Conservation (phyloP, 768 basidiomycete genomes). For the Brasilioporus rufonigricans region DNA sequence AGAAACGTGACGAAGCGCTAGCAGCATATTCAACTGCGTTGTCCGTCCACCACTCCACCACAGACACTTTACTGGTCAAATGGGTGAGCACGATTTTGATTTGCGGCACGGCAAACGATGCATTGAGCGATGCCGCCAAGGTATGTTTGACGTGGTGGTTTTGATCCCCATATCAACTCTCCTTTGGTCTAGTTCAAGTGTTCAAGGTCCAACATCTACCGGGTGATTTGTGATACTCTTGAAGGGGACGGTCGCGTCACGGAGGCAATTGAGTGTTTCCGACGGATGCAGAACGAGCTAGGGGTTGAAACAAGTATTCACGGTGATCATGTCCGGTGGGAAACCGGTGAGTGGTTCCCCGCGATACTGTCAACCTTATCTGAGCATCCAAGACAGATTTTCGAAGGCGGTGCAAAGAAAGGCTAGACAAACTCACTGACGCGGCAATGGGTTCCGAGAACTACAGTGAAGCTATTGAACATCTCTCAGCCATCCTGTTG, state of each 20-base stretch:
- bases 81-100: no score
- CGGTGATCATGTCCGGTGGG: neutral
- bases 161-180: neutral
- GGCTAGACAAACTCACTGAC: neutral
- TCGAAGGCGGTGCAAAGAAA: neutral
- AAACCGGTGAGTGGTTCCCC: neutral
- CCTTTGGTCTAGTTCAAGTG: neutral
- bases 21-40: neutral
- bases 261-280: conserved; percentile 5
- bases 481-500: neutral
- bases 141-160: neutral
- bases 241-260: neutral
- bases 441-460: neutral
- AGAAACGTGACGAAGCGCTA: neutral
- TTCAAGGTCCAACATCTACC: neutral
- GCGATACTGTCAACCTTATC: neutral
- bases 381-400: neutral
- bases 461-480: neutral
- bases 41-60: neutral
- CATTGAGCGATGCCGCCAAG: neutral
- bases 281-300: neutral
- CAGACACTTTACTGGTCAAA: neutral
- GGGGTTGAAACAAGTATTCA: neutral
- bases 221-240: neutral
- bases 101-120: no score